Evolutionary conservation across 2,329 filamentous ascomycete genomes (phyloP).

Genomic region (Trichoderma guizhouense): DNA sequence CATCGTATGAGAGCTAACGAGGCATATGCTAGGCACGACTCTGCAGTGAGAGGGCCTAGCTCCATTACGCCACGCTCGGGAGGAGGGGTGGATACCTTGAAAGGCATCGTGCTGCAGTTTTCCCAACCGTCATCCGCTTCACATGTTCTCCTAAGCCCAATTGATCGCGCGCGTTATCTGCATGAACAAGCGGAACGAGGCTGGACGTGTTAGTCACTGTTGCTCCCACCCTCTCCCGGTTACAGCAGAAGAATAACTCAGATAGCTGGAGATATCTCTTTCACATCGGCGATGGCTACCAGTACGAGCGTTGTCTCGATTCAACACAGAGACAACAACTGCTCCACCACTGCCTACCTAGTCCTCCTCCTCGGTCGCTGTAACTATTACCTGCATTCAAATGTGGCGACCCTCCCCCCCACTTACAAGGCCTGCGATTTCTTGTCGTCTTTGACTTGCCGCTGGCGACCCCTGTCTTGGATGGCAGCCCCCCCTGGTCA

Average conservation of each 20-base stretch:
- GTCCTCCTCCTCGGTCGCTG: constrained; percentile 8
- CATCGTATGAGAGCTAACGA: constrained; percentile 14
- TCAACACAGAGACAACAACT: constrained; percentile 3
- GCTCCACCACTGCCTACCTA: constrained; percentile 7
- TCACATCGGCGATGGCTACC: neutral
- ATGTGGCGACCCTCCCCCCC: constrained; percentile 13
- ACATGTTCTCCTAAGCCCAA: constrained; percentile 12
- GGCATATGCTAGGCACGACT: constrained; percentile 15
- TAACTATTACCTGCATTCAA: constrained; percentile 21
- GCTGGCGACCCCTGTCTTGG: constrained; percentile 19
- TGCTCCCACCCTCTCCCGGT: neutral
- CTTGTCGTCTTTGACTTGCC: constrained; percentile 15
- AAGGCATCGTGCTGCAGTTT: constrained; percentile 13
- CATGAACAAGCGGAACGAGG: constrained; percentile 12
- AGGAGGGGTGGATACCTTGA: constrained; percentile 14
- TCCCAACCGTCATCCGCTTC: constrained; percentile 15
- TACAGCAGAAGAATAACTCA: neutral
- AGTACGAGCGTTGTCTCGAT: neutral
- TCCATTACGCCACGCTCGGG: constrained; percentile 18
- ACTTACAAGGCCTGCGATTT: constrained; percentile 16
- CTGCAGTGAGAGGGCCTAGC: constrained; percentile 4
- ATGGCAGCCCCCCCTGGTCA: constrained; percentile 14
- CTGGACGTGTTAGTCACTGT: constrained; percentile 7
- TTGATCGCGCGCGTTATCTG: constrained; percentile 12
- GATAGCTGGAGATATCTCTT: neutral